phyloP scores from a whole-genome alignment of 306 rosid genomes.

The Vachellia collinsii region DNA sequence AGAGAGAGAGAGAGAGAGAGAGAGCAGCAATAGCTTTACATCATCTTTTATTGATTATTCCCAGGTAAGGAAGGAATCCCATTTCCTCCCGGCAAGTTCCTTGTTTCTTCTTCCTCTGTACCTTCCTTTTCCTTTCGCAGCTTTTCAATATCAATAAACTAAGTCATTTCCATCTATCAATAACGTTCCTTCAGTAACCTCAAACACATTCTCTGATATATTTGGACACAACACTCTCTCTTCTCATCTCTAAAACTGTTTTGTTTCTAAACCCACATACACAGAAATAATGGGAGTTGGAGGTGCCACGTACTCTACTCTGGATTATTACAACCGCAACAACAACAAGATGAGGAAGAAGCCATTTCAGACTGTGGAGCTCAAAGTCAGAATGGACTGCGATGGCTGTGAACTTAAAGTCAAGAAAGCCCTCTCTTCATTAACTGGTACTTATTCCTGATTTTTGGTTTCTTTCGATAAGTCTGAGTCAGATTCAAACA shows the following conservation, averaged over 20 bases:
- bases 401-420: conserved; percentile 96
- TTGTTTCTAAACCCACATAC: not conserved
- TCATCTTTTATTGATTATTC: conserved; percentile 39
- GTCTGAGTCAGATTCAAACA: too few relatives aligned
- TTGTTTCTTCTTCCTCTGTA: conserved; percentile 49
- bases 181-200: not conserved
- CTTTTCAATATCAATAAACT: conserved; percentile 23
- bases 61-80: conserved; percentile 65
- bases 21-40: not conserved
- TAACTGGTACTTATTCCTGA: conserved; percentile 43
- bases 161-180: not conserved
- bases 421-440: conserved; percentile 77
- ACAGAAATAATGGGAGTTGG: not conserved
- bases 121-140: not conserved
- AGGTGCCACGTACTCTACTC: not conserved
- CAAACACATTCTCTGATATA: not conserved
- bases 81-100: conserved; percentile 47
- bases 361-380: conserved; percentile 81
- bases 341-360: conserved; percentile 54
- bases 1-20: too few relatives aligned
- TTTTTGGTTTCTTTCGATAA: too few relatives aligned
- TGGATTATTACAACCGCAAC: conserved; percentile 27
- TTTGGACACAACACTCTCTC: not conserved
- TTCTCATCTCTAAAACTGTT: not conserved
- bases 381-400: conserved; percentile 91